These are phyloP conservation scores for Periconia digitata DNA, from an alignment of 2,329 filamentous ascomycete genomes.

Conservation along the genomic window DNA sequence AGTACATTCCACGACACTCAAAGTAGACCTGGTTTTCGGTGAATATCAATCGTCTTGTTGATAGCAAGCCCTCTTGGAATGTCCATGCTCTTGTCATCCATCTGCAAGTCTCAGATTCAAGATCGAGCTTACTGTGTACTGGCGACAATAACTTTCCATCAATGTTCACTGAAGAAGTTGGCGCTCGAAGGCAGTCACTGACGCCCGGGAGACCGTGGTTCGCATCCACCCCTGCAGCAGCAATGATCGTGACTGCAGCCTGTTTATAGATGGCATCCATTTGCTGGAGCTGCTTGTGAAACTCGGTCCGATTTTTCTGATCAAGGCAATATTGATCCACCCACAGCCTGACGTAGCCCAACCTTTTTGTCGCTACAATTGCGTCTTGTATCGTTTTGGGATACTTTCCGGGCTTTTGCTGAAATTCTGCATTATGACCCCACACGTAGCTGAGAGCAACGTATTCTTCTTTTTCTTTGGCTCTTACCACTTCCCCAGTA, in stretches of 20 bases:
- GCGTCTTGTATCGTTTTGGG: constrained; percentile 12
- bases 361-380: not conserved
- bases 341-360: constrained; percentile 11
- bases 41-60: constrained; percentile 7
- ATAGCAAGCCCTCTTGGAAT: constrained; percentile 12
- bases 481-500: constrained; percentile 3
- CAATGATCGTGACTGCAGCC: constrained; percentile 13
- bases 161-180: constrained; percentile 2
- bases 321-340: constrained; percentile 16
- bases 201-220: constrained; percentile 11
- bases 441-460: constrained; percentile 11
- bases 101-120: not conserved
- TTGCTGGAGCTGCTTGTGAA: constrained; percentile 7
- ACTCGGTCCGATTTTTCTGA: constrained; percentile 1
- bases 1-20: constrained; percentile 7
- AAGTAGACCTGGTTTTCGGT: constrained; percentile 9
- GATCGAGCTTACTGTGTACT: not conserved
- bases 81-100: constrained; percentile 8
- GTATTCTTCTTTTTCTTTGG: constrained; percentile 1
- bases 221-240: constrained; percentile 4
- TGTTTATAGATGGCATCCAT: constrained; percentile 15
- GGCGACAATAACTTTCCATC: constrained; percentile 1
- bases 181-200: constrained; percentile 2
- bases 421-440: constrained; percentile 3
- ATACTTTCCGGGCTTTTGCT: not conserved